Base-by-base conservation (phyloP, 2,329 filamentous ascomycete genomes). In the Exophiala lecanii-corni region DNA sequence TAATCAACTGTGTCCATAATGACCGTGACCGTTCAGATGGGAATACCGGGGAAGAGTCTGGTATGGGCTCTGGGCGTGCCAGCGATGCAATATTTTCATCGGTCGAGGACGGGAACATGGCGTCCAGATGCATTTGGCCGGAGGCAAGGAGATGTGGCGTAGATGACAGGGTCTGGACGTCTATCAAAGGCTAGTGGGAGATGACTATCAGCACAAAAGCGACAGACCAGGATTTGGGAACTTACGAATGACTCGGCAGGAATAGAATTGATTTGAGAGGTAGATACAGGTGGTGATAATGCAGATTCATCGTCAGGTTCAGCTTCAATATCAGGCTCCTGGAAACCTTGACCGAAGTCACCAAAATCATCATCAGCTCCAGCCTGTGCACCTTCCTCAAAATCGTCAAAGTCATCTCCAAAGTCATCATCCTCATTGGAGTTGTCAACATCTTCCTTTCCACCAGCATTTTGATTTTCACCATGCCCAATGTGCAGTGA, bases 1-100 rank as follows among this genome's bases (percentile, higher is more conserved):
- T 91, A 20, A 96, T 88, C 3, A 98, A 80, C 69, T 98, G 92
- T 30, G 89, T 89, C 92, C 92, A 98, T 23, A 98, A 74, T 0
- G 92, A 96, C 43, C 86, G 82, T 49, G 86, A 94, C 45, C 89
- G 81, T 39, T 89, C 84, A 30, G 87, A 94, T 41, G 87, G 79
- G 65, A 96, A 92, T 38, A 88, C 77, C 33, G 84, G 62, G 26
- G 69, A 64, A 39, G 63, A 60, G 56, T 67, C 62, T 36, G 61
- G 57, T 40, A 71, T 65, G 15, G 67, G 59, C 43, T 69, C 62
- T 43, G 67, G 53, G 13, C 60, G 51, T 19, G 63, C 56, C 35
- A 66, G 51, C 25, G 60, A 59, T 36, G 57, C 47, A 35, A 64
- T 43, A 9, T 31, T 35, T 12, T 47, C 39, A 36, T 64, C 50